Evolutionary conservation across 163 green algal species (phyloP).

Genomic region (Smithsoniella earleae): DNA sequence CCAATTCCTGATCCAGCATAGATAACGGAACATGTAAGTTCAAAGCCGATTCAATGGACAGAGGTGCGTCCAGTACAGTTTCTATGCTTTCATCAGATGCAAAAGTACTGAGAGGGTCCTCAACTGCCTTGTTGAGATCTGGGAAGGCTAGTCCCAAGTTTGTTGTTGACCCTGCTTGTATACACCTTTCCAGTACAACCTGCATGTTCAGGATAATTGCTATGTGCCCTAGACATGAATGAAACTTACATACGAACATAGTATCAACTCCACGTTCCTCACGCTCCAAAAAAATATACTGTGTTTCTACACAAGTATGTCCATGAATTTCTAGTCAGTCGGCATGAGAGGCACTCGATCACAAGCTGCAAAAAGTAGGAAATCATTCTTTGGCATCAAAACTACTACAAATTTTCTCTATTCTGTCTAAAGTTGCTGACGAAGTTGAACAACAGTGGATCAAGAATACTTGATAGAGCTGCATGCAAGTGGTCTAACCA

Average conservation of each 20-base stretch:
- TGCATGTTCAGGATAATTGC: not conserved
- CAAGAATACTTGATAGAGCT: too few relatives aligned
- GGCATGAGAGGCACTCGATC: not conserved
- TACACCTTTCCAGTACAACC: constrained; percentile 20
- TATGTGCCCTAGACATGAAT: not conserved
- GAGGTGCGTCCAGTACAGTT: constrained; percentile 10
- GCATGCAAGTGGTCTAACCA: too few relatives aligned
- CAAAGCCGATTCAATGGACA: constrained; percentile 2
- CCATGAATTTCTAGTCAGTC: too few relatives aligned
- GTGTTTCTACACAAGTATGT: not conserved
- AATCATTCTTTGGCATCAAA: too few relatives aligned
- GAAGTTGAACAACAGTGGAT: too few relatives aligned
- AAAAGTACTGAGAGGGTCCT: not conserved
- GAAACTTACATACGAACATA: not conserved
- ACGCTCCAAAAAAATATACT: not conserved
- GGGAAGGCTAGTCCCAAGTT: constrained; percentile 33
- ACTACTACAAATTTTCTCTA: too few relatives aligned
- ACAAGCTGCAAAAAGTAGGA: too few relatives aligned
- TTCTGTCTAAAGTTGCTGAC: too few relatives aligned
- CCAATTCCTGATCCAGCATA: not conserved
- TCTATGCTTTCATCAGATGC: not conserved
- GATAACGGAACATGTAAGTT: constrained; percentile 17
- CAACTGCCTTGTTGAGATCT: constrained; percentile 43
- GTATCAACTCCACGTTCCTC: not conserved
- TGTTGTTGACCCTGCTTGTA: constrained; percentile 15